Evolutionary conservation across 2,329 filamentous ascomycete genomes (phyloP).

Genomic region (Fusarium oligoseptatum): DNA sequence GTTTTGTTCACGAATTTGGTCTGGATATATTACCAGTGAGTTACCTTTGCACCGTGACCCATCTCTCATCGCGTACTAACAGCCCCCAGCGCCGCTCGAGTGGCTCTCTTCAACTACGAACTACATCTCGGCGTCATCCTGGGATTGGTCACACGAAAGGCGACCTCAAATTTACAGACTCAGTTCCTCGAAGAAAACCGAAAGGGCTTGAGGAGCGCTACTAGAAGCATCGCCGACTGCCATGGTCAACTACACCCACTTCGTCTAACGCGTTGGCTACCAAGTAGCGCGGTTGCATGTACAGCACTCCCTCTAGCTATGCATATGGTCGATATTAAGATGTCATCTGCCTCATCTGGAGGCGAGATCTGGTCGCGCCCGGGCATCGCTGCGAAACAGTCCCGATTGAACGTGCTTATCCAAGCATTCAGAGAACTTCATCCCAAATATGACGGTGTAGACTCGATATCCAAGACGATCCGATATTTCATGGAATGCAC

Average conservation of each 20-base stretch:
- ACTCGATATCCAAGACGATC: constrained; percentile 39
- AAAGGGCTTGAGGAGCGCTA: constrained; percentile 28
- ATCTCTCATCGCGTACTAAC: neutral
- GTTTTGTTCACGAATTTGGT: constrained; percentile 36
- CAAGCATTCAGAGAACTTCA: constrained; percentile 37
- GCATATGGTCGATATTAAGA: constrained; percentile 37
- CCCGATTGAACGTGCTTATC: constrained; percentile 33
- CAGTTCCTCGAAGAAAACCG: constrained; percentile 34
- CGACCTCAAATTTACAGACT: constrained; percentile 1
- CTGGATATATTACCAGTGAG: constrained; percentile 44
- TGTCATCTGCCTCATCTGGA: constrained; percentile 27
- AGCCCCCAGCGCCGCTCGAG: constrained; percentile 21
- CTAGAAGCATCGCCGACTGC: constrained; percentile 34
- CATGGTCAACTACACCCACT: constrained; percentile 23
- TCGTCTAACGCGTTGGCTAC: constrained; percentile 29
- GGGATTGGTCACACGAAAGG: constrained; percentile 12
- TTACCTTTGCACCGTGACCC: too few species aligned
- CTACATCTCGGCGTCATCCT: constrained; percentile 32
- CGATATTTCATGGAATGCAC: constrained; percentile 40
- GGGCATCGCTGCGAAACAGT: constrained; percentile 29
- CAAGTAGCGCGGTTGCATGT: constrained; percentile 39
- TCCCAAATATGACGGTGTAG: constrained; percentile 36
- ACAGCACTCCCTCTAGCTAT: constrained; percentile 36
- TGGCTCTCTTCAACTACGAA: constrained; percentile 35
- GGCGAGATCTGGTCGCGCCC: constrained; percentile 28